Evolutionary conservation across 2,329 filamentous ascomycete species (phyloP), one percentile per base, ranked within the genome.

Genomic region (Biscogniauxia marginata): DNA sequence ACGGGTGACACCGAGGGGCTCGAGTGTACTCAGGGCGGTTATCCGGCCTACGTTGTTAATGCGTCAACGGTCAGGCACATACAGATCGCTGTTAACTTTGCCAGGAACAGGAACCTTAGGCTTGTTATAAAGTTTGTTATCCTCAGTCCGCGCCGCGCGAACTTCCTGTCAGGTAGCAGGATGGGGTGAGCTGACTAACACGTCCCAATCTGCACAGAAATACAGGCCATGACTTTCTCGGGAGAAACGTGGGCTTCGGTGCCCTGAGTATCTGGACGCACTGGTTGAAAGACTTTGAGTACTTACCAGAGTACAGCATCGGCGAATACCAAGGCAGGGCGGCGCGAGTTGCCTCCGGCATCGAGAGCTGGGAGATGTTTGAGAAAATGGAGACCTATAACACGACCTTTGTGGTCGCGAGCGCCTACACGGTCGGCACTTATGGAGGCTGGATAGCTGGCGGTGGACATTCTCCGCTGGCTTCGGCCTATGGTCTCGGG

Each of bases 391-490:
- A 58, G 2, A 23, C 52, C 7, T 50, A 72, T 53, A 73, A 73
- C 45, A 67, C 73, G 55, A 67, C 67, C 0, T 55, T 74, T 1
- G 56, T 72, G 1, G 65, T 71, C 0, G 71, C 72, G 0, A 70
- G 69, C 1, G 68, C 69, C 13, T 62, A 65, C 21, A 75, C 72
- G 0, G 73, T 73, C 2, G 72, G 73, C 1, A 68, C 78, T 2
- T 76, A 76, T 1, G 82, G 82, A 13, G 81, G 81, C 1, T 85
- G 80, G 65, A 75, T 73, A 7, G 75, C 79, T 49, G 80, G 79
- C 7, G 81, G 78, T 5, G 81, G 82, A 0, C 81, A 84, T 62
- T 76, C 74, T 1, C 70, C 75, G 1, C 66, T 83, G 7, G 67
- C 70, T 3, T 79, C 77, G 0, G 70, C 68, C 8, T 77, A 77